Percentiles rank a stretch among this genome's conserved stretches.
Evolutionary conservation across 139 green algal species (phyloP).

Genomic region (Picochlorum sp.): DNA sequence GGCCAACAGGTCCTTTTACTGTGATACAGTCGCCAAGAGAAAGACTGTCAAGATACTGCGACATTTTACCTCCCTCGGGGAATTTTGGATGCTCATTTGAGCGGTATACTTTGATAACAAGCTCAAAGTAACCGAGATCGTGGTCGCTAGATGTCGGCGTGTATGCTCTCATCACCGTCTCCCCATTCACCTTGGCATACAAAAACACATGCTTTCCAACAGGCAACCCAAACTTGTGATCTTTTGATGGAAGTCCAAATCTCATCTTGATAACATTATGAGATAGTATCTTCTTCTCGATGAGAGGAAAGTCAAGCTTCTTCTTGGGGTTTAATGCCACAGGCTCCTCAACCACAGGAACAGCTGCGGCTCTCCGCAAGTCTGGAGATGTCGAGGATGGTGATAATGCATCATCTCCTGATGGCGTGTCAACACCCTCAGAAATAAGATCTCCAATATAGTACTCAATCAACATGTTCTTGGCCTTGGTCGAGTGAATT

Average conservation of each 20-base stretch:
- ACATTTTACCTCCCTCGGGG: slow-evolving; percentile 69
- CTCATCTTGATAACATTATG: slow-evolving; percentile 84
- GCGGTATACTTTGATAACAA: slow-evolving; percentile 91
- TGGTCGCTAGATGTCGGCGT: slow-evolving; percentile 80
- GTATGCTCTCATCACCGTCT: slow-evolving; percentile 93
- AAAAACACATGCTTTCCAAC: slow-evolving; percentile 93
- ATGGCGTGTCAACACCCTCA: background rate
- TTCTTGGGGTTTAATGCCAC: slow-evolving; percentile 74
- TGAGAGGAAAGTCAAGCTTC: slow-evolving; percentile 67
- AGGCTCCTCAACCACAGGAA: slow-evolving; percentile 8
- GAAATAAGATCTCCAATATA: slow-evolving; percentile 61
- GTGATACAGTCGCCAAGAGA: slow-evolving; percentile 82
- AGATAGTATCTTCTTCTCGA: slow-evolving; percentile 66
- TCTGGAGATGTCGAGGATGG: background rate
- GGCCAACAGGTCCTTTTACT: slow-evolving; percentile 88
- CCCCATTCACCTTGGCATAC: slow-evolving; percentile 70
- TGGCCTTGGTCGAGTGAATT: slow-evolving; percentile 81
- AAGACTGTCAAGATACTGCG: slow-evolving; percentile 64
- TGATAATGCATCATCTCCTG: slow-evolving; percentile 5
- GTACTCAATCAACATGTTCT: slow-evolving; percentile 72
- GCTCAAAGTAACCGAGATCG: slow-evolving; percentile 85
- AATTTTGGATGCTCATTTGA: slow-evolving; percentile 78
- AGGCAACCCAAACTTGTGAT: slow-evolving; percentile 88
- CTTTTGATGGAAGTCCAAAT: slow-evolving; percentile 77
- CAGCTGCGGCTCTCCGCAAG: too few species aligned